phyloP scores from a whole-genome alignment of 108 stramenopile species.

The Aurantiochytrium sp. region DNA sequence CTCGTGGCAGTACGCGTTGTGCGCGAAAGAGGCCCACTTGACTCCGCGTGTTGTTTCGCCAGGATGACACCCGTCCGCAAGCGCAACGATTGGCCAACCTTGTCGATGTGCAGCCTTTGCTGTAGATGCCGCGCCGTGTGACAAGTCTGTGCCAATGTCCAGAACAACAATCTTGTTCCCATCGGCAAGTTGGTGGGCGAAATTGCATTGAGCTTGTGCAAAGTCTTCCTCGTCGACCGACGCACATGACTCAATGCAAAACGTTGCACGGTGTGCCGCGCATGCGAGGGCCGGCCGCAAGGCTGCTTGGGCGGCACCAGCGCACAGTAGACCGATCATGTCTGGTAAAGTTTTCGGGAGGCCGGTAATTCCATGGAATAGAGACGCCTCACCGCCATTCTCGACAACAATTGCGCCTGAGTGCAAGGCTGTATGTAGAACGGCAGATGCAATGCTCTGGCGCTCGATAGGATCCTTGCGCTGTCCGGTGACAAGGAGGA shows the following conservation, averaged over 20 bases:
- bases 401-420: not conserved
- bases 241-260: not conserved
- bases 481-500: not conserved
- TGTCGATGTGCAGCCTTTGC: not conserved
- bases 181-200: not conserved
- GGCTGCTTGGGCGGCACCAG: too few species aligned
- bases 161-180: not conserved
- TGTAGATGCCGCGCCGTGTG: not conserved
- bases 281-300: not conserved
- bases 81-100: not conserved
- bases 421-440: not conserved
- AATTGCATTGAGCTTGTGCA: not conserved
- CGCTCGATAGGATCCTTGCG: not conserved
- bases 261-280: not conserved
- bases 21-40: not conserved
- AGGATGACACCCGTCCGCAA: not conserved
- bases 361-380: not conserved
- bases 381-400: not conserved
- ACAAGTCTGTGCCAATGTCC: not conserved
- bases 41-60: not conserved
- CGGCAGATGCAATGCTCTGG: not conserved
- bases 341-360: not conserved
- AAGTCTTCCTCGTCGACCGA: not conserved
- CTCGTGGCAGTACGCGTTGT: not conserved
- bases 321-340: not conserved